A percentile compares a stretch with the other conserved stretches of the same genome.
Evolutionary conservation across 352 stramenopile species (phyloP).

Genomic region (Globisporangium polare): DNA sequence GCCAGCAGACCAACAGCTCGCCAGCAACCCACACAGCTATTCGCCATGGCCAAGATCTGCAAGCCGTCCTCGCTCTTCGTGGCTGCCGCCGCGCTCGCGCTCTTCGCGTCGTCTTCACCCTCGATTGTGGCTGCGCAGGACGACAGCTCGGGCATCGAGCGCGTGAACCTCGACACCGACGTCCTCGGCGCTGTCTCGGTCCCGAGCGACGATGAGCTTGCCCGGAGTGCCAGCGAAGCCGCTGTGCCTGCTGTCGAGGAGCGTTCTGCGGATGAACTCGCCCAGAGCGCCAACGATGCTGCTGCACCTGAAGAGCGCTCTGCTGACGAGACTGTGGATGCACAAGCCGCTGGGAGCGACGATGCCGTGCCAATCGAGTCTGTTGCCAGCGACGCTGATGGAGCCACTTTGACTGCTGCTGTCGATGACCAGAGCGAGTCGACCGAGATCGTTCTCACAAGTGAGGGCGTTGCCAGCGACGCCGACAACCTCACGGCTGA

Average conservation of each 20-base stretch:
- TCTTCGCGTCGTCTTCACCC: constrained; percentile 1
- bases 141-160: neutral
- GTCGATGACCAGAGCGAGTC: neutral
- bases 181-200: constrained; percentile 4
- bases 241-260: constrained; percentile 1
- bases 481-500: neutral
- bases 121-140: constrained; percentile 7
- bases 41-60: constrained; percentile 11
- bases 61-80: constrained; percentile 9
- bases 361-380: neutral
- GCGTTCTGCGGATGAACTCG: constrained; percentile 3
- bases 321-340: neutral
- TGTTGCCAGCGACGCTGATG: constrained; percentile 2
- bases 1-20: neutral
- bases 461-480: neutral
- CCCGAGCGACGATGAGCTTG: neutral
- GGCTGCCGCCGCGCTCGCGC: constrained; percentile 5
- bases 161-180: constrained; percentile 6
- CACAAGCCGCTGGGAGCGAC: neutral
- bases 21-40: neutral
- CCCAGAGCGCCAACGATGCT: constrained; percentile 7
- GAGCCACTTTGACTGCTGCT: neutral
- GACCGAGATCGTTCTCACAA: neutral
- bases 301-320: constrained; percentile 3
- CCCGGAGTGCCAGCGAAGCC: constrained; percentile 4